These are phyloP conservation scores for Aspergillus sp. DNA, from an alignment of 2,329 filamentous ascomycete species.

Conservation along the genomic window DNA sequence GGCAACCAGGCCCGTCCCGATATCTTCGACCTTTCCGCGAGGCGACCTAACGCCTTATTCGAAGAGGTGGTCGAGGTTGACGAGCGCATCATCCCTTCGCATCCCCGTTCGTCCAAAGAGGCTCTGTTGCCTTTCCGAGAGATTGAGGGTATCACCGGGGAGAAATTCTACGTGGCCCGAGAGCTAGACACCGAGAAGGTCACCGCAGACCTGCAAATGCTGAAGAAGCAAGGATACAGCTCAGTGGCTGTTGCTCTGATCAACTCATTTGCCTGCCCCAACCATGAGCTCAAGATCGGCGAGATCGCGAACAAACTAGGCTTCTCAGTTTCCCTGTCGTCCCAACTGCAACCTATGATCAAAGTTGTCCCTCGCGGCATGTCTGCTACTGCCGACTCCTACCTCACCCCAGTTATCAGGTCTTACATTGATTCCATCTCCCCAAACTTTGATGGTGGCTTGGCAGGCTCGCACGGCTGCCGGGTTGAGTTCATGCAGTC, in stretches of 20 bases:
- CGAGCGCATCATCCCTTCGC: constrained; percentile 76
- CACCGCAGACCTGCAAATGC: constrained; percentile 55
- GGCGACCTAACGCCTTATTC: constrained; percentile 79
- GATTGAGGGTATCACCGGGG: constrained; percentile 51
- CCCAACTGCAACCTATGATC: constrained; percentile 78
- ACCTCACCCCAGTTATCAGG: constrained; percentile 70
- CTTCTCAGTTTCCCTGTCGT: constrained; percentile 70
- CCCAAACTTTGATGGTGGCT: constrained; percentile 68
- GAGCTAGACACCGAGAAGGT: constrained; percentile 50
- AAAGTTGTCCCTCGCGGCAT: constrained; percentile 70
- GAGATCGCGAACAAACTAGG: constrained; percentile 71
- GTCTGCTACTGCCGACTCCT: constrained; percentile 71
- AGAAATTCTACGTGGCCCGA: constrained; percentile 63
- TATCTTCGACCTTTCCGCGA: constrained; percentile 84
- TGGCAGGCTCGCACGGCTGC: constrained; percentile 64
- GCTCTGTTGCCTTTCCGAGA: constrained; percentile 59
- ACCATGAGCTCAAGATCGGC: constrained; percentile 76
- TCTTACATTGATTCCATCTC: constrained; percentile 56
- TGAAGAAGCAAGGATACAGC: constrained; percentile 63
- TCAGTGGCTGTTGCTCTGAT: constrained; percentile 83
- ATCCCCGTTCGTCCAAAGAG: constrained; percentile 57
- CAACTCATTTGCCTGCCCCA: constrained; percentile 83
- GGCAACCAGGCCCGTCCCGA: constrained; percentile 84
- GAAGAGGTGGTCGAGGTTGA: constrained; percentile 77
- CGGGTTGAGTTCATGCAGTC: constrained; percentile 97